Conservation (phyloP, 2,329 filamentous ascomycete genomes). For the Neoscytalidium dimidiatum region DNA sequence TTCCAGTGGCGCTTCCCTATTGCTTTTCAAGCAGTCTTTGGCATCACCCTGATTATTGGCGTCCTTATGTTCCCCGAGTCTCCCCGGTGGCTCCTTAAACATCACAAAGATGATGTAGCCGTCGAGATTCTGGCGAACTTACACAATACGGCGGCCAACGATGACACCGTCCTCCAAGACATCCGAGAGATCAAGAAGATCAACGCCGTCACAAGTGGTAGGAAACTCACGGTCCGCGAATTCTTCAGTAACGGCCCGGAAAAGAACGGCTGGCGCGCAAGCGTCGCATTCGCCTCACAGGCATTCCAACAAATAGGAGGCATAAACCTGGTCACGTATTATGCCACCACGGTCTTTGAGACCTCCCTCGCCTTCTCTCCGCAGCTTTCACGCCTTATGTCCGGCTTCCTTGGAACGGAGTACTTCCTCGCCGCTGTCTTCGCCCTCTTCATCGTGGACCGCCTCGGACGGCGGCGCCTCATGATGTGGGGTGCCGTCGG, state of each 20-base stretch:
- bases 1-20: constrained; percentile 53
- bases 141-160: constrained; percentile 49
- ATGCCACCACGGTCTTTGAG: constrained; percentile 19
- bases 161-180: constrained; percentile 58
- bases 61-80: constrained; percentile 39
- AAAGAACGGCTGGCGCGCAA: constrained; percentile 64
- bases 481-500: constrained; percentile 36
- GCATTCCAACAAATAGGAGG: constrained; percentile 65
- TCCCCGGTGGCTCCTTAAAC: constrained; percentile 35
- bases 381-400: not conserved
- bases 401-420: constrained; percentile 29
- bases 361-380: constrained; percentile 8
- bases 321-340: constrained; percentile 35
- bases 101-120: constrained; percentile 49
- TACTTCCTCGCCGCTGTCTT: constrained; percentile 28
- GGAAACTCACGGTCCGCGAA: constrained; percentile 47
- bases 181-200: constrained; percentile 58
- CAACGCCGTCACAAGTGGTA: constrained; percentile 49
- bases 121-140: constrained; percentile 52
- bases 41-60: constrained; percentile 42
- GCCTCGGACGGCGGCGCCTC: constrained; percentile 30
- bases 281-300: constrained; percentile 61
- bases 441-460: constrained; percentile 29
- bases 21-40: constrained; percentile 54
- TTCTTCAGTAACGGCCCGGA: constrained; percentile 63